Conservation (phyloP, 371 early-diverging fungal species). For the Mucor irregularis region DNA sequence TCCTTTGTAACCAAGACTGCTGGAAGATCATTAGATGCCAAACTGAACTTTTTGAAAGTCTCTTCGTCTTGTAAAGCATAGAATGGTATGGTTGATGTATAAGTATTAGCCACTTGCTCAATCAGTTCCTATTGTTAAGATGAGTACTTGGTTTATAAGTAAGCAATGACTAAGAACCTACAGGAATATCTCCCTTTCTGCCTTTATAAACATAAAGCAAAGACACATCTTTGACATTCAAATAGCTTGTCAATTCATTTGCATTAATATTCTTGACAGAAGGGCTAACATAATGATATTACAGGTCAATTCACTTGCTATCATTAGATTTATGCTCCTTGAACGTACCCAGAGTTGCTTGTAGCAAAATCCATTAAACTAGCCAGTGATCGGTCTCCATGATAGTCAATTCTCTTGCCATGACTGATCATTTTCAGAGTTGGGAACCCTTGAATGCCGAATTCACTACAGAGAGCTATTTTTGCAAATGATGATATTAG, state of each 20-base stretch:
- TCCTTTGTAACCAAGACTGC: constrained; percentile 40
- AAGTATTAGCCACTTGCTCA: constrained; percentile 25
- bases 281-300: too few species aligned
- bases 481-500: too few species aligned
- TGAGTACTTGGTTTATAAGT: not conserved
- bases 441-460: constrained; percentile 78
- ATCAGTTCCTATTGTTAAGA: constrained; percentile 30
- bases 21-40: constrained; percentile 29
- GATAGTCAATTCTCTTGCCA: constrained; percentile 1
- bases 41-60: constrained; percentile 20
- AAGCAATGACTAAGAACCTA: not conserved
- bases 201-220: constrained; percentile 36
- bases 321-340: too few species aligned
- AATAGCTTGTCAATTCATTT: constrained; percentile 16
- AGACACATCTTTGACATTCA: constrained; percentile 30
- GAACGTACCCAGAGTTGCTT: constrained; percentile 33
- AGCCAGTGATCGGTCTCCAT: constrained; percentile 55
- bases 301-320: too few species aligned
- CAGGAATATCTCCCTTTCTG: constrained; percentile 9
- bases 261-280: constrained; percentile 25
- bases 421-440: constrained; percentile 68
- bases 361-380: constrained; percentile 54
- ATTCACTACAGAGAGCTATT: constrained; percentile 52
- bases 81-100: constrained; percentile 27
- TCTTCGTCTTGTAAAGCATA: constrained; percentile 33